Percentiles rank a stretch among this genome's conserved stretches.
phyloP scores from a whole-genome alignment of 257 asterid species.

The Fraxinus pennsylvanica region DNA sequence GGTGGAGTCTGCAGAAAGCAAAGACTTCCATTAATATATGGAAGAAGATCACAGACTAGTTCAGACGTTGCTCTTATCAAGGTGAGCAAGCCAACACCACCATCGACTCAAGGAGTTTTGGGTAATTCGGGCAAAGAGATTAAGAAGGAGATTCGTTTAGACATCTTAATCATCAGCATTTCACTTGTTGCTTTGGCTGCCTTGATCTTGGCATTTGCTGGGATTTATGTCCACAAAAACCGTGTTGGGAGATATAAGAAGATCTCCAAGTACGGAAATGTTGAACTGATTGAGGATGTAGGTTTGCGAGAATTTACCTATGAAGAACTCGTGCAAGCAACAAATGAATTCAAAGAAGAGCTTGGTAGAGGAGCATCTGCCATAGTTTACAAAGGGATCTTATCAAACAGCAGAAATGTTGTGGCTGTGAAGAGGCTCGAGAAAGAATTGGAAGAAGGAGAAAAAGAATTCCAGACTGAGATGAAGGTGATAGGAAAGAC shows the following conservation, averaged over 20 bases:
- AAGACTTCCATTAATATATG: slow-evolving; percentile 36
- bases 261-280: slow-evolving; percentile 14
- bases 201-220: slow-evolving; percentile 33
- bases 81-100: not conserved
- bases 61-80: slow-evolving; percentile 24
- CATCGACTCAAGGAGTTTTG: not conserved
- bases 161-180: slow-evolving; percentile 30
- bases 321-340: slow-evolving; percentile 34
- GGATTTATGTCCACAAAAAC: slow-evolving; percentile 9
- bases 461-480: slow-evolving; percentile 51
- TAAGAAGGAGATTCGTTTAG: slow-evolving; percentile 21
- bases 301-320: slow-evolving; percentile 36
- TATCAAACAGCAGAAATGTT: slow-evolving; percentile 18
- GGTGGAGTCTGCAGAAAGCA: slow-evolving; percentile 32
- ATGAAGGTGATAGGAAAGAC: slow-evolving; percentile 49
- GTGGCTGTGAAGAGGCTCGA: slow-evolving; percentile 54
- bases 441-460: slow-evolving; percentile 38
- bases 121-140: not conserved
- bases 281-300: slow-evolving; percentile 29
- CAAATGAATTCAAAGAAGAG: slow-evolving; percentile 43
- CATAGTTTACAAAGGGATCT: slow-evolving; percentile 46
- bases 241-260: slow-evolving; percentile 13
- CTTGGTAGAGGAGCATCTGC: slow-evolving; percentile 54
- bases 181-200: slow-evolving; percentile 22
- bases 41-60: not conserved